These are phyloP conservation scores for Prunus mongolica DNA, from an alignment of 306 rosid species.

Conservation along the genomic window DNA sequence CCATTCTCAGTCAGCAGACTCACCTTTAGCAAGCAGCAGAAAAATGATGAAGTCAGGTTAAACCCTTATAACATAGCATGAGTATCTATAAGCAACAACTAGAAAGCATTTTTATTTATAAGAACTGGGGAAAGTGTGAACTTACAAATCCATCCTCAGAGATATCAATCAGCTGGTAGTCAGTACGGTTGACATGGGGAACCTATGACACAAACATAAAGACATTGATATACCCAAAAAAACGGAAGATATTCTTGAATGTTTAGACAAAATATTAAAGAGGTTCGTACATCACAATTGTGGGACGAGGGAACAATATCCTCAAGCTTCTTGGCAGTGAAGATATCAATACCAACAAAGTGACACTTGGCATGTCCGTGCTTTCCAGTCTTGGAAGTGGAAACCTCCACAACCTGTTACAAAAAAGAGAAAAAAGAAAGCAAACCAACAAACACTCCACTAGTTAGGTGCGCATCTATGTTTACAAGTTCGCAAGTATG, in stretches of 20 bases:
- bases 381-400: slow-evolving; percentile 95
- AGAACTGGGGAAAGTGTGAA: background rate
- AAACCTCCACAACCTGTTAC: slow-evolving; percentile 90
- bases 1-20: slow-evolving; percentile 95
- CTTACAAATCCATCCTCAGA: slow-evolving; percentile 99
- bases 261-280: too few species aligned
- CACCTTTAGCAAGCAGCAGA: slow-evolving; percentile 46
- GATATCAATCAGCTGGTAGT: slow-evolving; percentile 92
- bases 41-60: background rate
- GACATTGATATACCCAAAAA: background rate
- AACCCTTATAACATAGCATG: too few species aligned
- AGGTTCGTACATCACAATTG: slow-evolving; percentile 76
- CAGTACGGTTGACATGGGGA: slow-evolving; percentile 94
- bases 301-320: slow-evolving; percentile 99
- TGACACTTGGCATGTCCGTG: slow-evolving; percentile 98
- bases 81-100: background rate
- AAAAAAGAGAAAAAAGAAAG: background rate
- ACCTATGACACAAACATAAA: slow-evolving; percentile 42
- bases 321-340: slow-evolving; percentile 87
- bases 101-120: background rate
- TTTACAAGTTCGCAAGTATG: background rate
- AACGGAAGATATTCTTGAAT: background rate
- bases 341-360: slow-evolving; percentile 93
- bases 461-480: background rate
- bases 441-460: background rate